Conservation (phyloP, 768 basidiomycete genomes). For the Auriscalpium vulgare region DNA sequence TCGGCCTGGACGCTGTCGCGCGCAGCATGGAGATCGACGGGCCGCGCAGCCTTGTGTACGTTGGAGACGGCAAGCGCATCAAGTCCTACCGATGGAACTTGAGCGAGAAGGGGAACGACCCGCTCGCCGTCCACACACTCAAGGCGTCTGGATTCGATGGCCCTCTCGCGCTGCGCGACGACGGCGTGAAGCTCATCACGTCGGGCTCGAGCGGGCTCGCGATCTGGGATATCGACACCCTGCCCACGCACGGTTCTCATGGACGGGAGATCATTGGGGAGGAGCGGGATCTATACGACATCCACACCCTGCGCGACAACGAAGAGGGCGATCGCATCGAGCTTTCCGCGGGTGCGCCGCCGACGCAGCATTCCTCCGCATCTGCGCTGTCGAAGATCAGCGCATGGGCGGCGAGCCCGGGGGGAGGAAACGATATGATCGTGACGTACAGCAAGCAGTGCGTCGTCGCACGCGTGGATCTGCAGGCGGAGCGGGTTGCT, state of each 20-base stretch:
- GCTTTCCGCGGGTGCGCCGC: conserved; percentile 20
- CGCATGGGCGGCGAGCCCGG: background rate
- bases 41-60: conserved; percentile 28
- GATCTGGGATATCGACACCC: conserved; percentile 29
- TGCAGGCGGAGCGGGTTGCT: conserved; percentile 19
- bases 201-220: conserved; percentile 27
- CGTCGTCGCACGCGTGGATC: conserved; percentile 20
- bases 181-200: conserved; percentile 22
- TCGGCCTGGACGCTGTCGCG: background rate
- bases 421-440: background rate
- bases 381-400: background rate
- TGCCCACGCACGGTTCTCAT: conserved; percentile 23
- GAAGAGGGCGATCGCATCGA: conserved; percentile 21
- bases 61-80: conserved; percentile 26
- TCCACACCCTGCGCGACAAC: conserved; percentile 17
- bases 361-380: conserved; percentile 6
- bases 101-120: background rate
- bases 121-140: conserved; percentile 28
- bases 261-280: conserved; percentile 16
- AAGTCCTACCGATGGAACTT: conserved; percentile 30
- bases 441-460: background rate
- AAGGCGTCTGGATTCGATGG: conserved; percentile 17
- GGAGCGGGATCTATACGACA: conserved; percentile 1
- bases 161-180: conserved; percentile 24
- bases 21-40: conserved; percentile 21